These are phyloP conservation scores for Sistotremastrum suecicum DNA, from an alignment of 768 basidiomycete genomes.

Conservation along the genomic window DNA sequence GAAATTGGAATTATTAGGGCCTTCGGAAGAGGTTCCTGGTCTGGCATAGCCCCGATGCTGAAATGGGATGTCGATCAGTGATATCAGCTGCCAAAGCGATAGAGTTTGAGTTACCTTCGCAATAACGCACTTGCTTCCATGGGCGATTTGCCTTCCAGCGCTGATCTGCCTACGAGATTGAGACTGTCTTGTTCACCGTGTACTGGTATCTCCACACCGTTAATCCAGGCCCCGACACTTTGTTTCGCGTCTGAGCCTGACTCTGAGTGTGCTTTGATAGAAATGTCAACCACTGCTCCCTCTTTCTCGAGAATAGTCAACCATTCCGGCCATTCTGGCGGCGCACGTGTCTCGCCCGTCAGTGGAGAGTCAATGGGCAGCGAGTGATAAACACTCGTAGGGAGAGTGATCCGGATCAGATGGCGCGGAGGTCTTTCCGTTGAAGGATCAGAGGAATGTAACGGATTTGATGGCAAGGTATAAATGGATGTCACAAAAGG, in stretches of 20 bases:
- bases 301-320: conserved; percentile 45
- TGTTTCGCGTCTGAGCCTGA: conserved; percentile 14
- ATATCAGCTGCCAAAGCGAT: too few species aligned
- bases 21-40: too few species aligned
- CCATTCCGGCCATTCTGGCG: conserved; percentile 61
- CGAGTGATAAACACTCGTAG: conserved; percentile 70
- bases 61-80: too few species aligned
- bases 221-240: conserved; percentile 16
- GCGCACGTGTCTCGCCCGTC: conserved; percentile 47
- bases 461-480: conserved; percentile 68
- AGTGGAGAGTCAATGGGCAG: conserved; percentile 71
- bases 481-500: conserved; percentile 50
- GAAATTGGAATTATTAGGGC: too few species aligned
- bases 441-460: conserved; percentile 55
- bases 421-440: conserved; percentile 46
- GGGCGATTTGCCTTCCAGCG: conserved; percentile 53
- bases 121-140: too few species aligned
- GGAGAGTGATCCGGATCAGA: conserved; percentile 61
- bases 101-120: too few species aligned
- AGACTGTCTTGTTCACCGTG: conserved; percentile 53
- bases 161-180: conserved; percentile 35
- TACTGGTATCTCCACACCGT: conserved; percentile 29
- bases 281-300: conserved; percentile 43
- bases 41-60: too few species aligned
- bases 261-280: conserved; percentile 26